A percentile compares a stretch with the other conserved stretches of the same genome.
Evolutionary conservation across 192 early-diverging fungal species (phyloP).

Genomic region (Dimargaris xerosporica): DNA sequence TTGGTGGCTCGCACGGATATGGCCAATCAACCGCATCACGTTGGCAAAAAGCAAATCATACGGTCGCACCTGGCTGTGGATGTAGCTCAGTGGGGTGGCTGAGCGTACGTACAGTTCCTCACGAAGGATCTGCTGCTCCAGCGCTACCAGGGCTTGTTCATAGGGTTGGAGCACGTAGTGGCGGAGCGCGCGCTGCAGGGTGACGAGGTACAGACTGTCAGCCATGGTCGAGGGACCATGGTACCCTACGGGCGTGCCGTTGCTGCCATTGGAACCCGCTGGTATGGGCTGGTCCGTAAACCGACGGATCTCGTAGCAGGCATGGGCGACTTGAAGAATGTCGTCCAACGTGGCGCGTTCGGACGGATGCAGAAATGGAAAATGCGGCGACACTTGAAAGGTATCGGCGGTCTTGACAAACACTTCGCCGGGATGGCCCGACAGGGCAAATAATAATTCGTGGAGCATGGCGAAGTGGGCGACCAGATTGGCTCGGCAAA

Average conservation of each 20-base stretch:
- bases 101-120: constrained; percentile 3
- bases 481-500: too few relatives aligned
- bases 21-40: neutral
- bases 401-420: constrained; percentile 13
- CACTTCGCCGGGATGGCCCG: constrained; percentile 25
- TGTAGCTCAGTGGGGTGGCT: constrained; percentile 7
- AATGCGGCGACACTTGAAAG: constrained; percentile 17
- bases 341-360: constrained; percentile 19
- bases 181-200: neutral
- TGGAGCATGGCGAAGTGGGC: too few relatives aligned
- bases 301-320: neutral
- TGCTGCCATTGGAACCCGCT: neutral
- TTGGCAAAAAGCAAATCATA: neutral
- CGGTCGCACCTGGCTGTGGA: constrained; percentile 1
- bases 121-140: neutral
- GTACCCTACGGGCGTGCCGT: neutral
- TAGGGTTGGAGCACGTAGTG: neutral
- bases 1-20: too few relatives aligned
- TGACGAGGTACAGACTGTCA: neutral
- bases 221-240: neutral
- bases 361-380: constrained; percentile 24
- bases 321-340: constrained; percentile 8
- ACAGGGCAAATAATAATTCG: constrained; percentile 22
- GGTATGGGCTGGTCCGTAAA: neutral
- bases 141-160: neutral